Percentiles rank a stretch among this genome's conserved stretches.
Conservation (phyloP, 495 filamentous ascomycete species). For the Aspergillus sclerotioniger region DNA sequence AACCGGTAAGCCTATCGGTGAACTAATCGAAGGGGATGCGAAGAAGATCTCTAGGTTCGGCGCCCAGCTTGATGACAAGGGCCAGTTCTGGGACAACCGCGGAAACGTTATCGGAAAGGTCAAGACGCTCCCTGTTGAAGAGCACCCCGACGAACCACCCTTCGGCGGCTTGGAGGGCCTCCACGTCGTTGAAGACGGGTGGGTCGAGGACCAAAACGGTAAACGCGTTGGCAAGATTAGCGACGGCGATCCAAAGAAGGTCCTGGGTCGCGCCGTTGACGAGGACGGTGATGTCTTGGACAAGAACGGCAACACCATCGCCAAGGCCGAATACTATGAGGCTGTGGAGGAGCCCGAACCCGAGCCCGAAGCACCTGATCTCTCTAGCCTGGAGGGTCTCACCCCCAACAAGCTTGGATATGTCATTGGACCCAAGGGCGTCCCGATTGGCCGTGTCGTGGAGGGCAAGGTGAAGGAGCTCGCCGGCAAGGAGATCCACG, state of each 20-base stretch:
- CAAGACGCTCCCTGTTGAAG: slow-evolving; percentile 57
- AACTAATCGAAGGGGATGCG: slow-evolving; percentile 58
- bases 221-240: slow-evolving; percentile 56
- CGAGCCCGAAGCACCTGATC: slow-evolving; percentile 55
- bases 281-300: slow-evolving; percentile 66
- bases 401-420: slow-evolving; percentile 84
- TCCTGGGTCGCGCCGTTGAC: slow-evolving; percentile 60
- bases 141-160: slow-evolving; percentile 54
- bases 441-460: slow-evolving; percentile 70
- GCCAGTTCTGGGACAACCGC: slow-evolving; percentile 61
- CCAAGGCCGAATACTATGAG: slow-evolving; percentile 58
- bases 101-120: slow-evolving; percentile 60
- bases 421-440: slow-evolving; percentile 69
- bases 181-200: slow-evolving; percentile 57
- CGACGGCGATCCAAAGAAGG: slow-evolving; percentile 63
- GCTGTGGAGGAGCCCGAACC: slow-evolving; percentile 29
- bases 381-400: slow-evolving; percentile 73
- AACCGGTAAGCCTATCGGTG: slow-evolving; percentile 55
- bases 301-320: slow-evolving; percentile 60
- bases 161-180: slow-evolving; percentile 67
- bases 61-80: slow-evolving; percentile 57
- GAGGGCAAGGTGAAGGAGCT: slow-evolving; percentile 67
- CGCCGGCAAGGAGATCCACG: slow-evolving; percentile 77
- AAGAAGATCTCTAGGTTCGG: slow-evolving; percentile 57
- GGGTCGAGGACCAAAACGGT: slow-evolving; percentile 58